Evolutionary conservation across 306 rosid genomes (phyloP), one percentile per base, ranked within the genome.

Genomic region (Delonix regia): DNA sequence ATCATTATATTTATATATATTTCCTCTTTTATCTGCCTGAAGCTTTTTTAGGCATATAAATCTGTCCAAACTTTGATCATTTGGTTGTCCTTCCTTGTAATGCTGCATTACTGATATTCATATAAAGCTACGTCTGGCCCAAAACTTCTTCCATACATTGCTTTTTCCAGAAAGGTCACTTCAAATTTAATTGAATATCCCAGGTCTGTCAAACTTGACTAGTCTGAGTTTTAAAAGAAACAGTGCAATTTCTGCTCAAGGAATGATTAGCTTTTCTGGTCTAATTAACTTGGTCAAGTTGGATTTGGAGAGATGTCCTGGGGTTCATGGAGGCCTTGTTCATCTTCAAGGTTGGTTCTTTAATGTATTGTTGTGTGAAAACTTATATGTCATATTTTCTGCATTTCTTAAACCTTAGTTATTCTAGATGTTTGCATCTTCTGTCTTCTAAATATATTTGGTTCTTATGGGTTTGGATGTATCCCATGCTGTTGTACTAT

Each of bases 221-320:
- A 89, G 84, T 84, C 81, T 95, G 84, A 95, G 97, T 88, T 88
- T 95, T 84, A 87, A 88, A 89, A 87, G 93, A 88, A 95, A 92
- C 87, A 83, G 74, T 81, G 87, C 84, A 78, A 91, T 95, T 71
- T 89, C 99, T 73, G 86, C 97, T 76, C 83, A 88, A 80, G 98
- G 99, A 73, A 92, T 95, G 95, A 87, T 82, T 71, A 80, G 81
- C 75, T 83, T 95, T 69, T 80, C 92, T 66, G 73, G 88, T 77
- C 86, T 92, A 72, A 87, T 84, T 41, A 87, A 87, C 83, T 76
- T 95, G 94, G 87, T 86, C 85, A 87, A 90, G 88, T 87, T 95
- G 96, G 99, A 95, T 84, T 74, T 92, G 82, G 98, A 92, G 89
- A 93, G 91, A 88, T 95, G 98, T 78, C 96, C 97, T 74, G 86